Evolutionary conservation across 495 filamentous ascomycete species (phyloP).

Genomic region (Daldinia loculata): DNA sequence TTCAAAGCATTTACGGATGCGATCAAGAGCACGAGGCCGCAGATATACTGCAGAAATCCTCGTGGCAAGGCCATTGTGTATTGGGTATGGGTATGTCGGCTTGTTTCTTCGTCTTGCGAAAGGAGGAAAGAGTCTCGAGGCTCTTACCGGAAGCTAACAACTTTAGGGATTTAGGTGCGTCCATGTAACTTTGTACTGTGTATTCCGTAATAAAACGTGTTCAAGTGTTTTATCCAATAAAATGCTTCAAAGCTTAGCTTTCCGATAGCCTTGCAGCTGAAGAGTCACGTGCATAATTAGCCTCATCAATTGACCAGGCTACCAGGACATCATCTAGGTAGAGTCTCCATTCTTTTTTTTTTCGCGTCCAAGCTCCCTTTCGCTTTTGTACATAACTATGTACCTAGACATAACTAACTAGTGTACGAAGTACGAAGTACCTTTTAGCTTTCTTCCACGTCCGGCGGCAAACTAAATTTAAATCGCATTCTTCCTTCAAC

Average conservation of each 20-base stretch:
- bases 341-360: too few relatives aligned
- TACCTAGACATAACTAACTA: too few relatives aligned
- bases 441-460: slow-evolving; percentile 19
- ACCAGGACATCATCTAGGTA: too few relatives aligned
- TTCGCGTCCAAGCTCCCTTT: slow-evolving; percentile 24
- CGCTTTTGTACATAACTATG: neutral
- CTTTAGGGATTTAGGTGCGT: slow-evolving; percentile 19
- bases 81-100: slow-evolving; percentile 6
- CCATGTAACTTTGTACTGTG: slow-evolving; percentile 30
- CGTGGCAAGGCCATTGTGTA: slow-evolving; percentile 50
- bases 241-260: neutral
- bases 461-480: slow-evolving; percentile 8
- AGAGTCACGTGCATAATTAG: slow-evolving; percentile 14
- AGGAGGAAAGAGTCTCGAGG: slow-evolving; percentile 25
- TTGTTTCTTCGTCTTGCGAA: slow-evolving; percentile 17
- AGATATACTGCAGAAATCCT: slow-evolving; percentile 55
- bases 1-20: slow-evolving; percentile 80
- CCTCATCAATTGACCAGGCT: too few relatives aligned
- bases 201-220: slow-evolving; percentile 45
- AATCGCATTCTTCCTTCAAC: slow-evolving; percentile 6
- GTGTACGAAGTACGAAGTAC: neutral
- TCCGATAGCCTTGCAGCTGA: slow-evolving; percentile 24
- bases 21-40: slow-evolving; percentile 61
- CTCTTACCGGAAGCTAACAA: slow-evolving; percentile 18
- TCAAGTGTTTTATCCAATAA: slow-evolving; percentile 43